A percentile compares a stretch with the other conserved stretches of the same genome.
phyloP scores from a whole-genome alignment of 306 rosid genomes.

The Prunus fruticosa region DNA sequence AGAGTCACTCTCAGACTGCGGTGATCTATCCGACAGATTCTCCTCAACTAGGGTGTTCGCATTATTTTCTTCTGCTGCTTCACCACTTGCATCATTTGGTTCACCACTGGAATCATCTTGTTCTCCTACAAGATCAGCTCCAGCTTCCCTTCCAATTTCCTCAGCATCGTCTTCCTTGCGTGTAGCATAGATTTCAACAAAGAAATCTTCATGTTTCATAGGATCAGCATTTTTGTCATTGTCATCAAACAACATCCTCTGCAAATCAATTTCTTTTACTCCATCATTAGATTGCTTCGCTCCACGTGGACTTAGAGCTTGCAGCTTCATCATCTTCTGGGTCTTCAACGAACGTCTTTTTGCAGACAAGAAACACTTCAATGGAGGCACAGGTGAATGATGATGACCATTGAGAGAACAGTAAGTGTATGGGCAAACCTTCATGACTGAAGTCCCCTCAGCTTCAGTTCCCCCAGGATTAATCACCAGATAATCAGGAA shows the following conservation, averaged over 20 bases:
- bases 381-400: conserved; percentile 60
- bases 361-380: conserved; percentile 75
- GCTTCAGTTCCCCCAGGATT: conserved; percentile 69
- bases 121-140: conserved; percentile 13
- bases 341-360: conserved; percentile 64
- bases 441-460: conserved; percentile 72
- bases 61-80: conserved; percentile 17
- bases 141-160: conserved; percentile 5
- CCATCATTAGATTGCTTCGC: conserved; percentile 29
- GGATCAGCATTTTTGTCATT: conserved; percentile 7
- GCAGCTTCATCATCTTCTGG: conserved; percentile 49
- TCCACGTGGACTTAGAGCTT: conserved; percentile 40
- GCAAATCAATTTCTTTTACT: conserved; percentile 23
- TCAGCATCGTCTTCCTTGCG: conserved; percentile 20
- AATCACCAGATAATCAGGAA: conserved; percentile 65
- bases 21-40: conserved; percentile 25
- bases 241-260: conserved; percentile 21
- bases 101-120: neutral
- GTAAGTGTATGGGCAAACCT: conserved; percentile 84
- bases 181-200: conserved; percentile 57
- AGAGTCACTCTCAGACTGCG: conserved; percentile 31
- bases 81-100: conserved; percentile 19
- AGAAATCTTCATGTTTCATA: conserved; percentile 35
- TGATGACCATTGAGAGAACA: conserved; percentile 94
- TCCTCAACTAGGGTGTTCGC: conserved; percentile 19